These are phyloP conservation scores for Clarkia xantiana DNA, from an alignment of 345 rosid genomes.

Conservation along the genomic window DNA sequence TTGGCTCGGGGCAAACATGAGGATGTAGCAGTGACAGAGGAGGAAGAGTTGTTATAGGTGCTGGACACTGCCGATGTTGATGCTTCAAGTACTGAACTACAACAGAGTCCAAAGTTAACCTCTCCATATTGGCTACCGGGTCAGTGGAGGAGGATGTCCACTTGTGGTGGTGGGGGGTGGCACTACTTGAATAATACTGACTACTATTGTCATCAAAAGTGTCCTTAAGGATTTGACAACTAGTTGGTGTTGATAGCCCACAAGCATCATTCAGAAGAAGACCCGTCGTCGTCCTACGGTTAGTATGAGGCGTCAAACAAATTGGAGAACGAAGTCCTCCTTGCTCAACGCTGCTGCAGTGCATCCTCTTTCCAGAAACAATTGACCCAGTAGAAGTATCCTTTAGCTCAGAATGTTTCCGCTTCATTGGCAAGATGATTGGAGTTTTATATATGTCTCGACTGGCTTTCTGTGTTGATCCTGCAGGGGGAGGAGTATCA, in stretches of 20 bases:
- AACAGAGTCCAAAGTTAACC: slow-evolving; percentile 67
- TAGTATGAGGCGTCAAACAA: slow-evolving; percentile 37
- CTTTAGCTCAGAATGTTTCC: slow-evolving; percentile 61
- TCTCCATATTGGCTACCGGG: slow-evolving; percentile 41
- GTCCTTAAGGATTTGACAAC: slow-evolving; percentile 24
- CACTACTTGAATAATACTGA: no score
- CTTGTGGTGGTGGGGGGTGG: no score
- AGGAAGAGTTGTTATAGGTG: slow-evolving; percentile 96
- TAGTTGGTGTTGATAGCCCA: slow-evolving; percentile 42
- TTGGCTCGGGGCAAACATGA: slow-evolving; percentile 95
- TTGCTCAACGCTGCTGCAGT: slow-evolving; percentile 31
- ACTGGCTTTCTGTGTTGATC: no score
- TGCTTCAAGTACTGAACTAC: slow-evolving; percentile 94
- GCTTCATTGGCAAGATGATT: slow-evolving; percentile 48
- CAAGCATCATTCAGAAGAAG: slow-evolving; percentile 22
- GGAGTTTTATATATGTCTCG: slow-evolving; percentile 41
- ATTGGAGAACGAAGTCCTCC: slow-evolving; percentile 48
- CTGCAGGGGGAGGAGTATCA: slow-evolving; percentile 18
- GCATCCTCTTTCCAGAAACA: slow-evolving; percentile 54
- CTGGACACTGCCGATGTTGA: slow-evolving; percentile 97
- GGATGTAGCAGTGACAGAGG: slow-evolving; percentile 89
- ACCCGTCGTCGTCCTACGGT: slow-evolving; percentile 23
- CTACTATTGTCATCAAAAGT: slow-evolving; percentile 1
- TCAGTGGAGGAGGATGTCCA: slow-evolving; percentile 22
- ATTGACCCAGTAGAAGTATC: slow-evolving; percentile 25